These are phyloP conservation scores for Datisca glomerata DNA, from an alignment of 306 rosid genomes.

Conservation along the genomic window DNA sequence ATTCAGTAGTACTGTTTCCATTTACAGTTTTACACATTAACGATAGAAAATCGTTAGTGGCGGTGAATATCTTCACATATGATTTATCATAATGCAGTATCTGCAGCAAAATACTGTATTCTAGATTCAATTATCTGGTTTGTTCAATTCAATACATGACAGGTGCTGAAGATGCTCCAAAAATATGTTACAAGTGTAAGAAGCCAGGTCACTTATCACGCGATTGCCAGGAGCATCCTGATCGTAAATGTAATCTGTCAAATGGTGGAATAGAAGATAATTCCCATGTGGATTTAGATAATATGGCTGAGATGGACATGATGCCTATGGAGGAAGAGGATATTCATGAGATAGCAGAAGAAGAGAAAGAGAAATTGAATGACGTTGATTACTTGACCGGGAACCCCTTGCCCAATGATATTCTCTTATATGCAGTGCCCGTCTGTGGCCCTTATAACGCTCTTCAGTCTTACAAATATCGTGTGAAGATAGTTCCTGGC, in stretches of 20 bases:
- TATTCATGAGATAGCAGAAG: conserved; percentile 92
- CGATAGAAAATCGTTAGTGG: neutral
- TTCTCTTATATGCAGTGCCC: conserved; percentile 82
- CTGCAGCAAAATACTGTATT: neutral
- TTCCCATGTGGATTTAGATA: conserved; percentile 15
- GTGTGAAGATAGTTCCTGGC: conserved; percentile 93
- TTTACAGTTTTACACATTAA: no score
- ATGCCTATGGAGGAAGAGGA: conserved; percentile 90
- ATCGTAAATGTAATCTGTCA: conserved; percentile 25
- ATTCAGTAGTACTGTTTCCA: no score
- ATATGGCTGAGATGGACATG: conserved; percentile 41
- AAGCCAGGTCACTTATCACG: conserved; percentile 85
- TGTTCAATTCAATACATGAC: conserved; percentile 10
- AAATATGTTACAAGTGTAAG: conserved; percentile 91
- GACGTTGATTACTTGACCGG: conserved; percentile 98
- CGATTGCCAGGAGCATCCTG: conserved; percentile 66
- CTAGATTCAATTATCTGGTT: neutral
- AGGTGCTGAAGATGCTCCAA: conserved; percentile 58
- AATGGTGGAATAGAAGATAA: conserved; percentile 33
- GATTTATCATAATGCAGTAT: conserved; percentile 3
- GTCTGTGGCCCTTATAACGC: conserved; percentile 89
- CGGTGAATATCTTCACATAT: neutral
- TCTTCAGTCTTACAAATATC: conserved; percentile 78
- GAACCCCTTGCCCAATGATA: conserved; percentile 74
- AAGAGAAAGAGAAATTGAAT: conserved; percentile 71